These are phyloP conservation scores for Polytolypa hystricis DNA, from an alignment of 2,329 filamentous ascomycete genomes.

Conservation along the genomic window DNA sequence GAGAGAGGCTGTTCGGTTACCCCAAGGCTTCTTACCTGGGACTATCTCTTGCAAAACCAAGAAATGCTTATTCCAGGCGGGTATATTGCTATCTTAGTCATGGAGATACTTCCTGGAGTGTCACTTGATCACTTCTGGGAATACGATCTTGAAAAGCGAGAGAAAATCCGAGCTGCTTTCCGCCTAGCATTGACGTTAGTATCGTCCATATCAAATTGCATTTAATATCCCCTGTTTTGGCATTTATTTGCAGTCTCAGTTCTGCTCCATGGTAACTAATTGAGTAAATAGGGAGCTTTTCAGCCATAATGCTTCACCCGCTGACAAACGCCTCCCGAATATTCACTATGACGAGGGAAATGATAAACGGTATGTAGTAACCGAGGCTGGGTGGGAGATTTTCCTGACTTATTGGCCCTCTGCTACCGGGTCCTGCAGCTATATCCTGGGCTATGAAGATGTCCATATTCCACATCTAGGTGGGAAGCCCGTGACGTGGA, in stretches of 20 bases:
- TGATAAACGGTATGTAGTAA: neutral
- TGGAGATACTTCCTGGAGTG: constrained; percentile 1
- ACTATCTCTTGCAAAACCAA: neutral
- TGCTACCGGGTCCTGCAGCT: constrained; percentile 1
- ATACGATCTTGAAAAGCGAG: neutral
- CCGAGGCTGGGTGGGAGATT: too few relatives aligned
- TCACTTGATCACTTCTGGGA: neutral
- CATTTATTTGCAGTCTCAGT: neutral
- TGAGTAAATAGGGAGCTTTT: neutral
- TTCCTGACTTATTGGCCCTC: neutral
- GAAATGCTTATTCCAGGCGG: neutral
- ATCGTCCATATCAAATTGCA: neutral
- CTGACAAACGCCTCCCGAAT: neutral
- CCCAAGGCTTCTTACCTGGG: neutral
- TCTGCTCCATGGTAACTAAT: neutral
- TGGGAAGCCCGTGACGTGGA: too few relatives aligned
- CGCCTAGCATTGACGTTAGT: neutral
- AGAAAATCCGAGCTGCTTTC: neutral
- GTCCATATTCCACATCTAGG: too few relatives aligned
- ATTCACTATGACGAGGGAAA: neutral
- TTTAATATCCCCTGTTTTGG: neutral
- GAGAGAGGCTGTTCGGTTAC: neutral
- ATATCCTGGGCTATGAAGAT: constrained; percentile 8
- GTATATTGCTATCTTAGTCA: neutral
- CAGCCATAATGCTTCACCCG: neutral